phyloP scores from a whole-genome alignment of 208 protist species.

The Leptomonas pyrrhocoris region DNA sequence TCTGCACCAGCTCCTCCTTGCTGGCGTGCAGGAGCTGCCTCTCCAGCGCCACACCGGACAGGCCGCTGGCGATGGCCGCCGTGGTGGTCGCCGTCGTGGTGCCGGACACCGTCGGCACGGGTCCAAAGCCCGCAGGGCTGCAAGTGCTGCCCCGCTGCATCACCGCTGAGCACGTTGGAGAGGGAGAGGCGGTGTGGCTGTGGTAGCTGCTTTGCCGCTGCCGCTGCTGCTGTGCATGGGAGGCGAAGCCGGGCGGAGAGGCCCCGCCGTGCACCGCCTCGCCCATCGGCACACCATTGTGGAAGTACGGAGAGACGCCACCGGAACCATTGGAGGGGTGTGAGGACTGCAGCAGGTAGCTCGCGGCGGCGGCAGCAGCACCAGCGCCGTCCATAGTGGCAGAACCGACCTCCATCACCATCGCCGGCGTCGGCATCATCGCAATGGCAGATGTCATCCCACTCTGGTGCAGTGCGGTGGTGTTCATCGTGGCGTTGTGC shows the following conservation, averaged over 20 bases:
- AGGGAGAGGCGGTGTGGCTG: background rate
- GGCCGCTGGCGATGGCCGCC: conserved; percentile 6
- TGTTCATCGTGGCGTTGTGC: conserved; percentile 6
- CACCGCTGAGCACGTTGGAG: background rate
- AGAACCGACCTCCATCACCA: background rate
- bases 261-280: background rate
- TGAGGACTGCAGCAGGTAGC: background rate
- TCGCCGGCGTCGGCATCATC: background rate
- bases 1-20: conserved; percentile 70
- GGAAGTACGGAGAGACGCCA: background rate
- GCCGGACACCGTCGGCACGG: conserved; percentile 3
- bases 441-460: conserved; percentile 5
- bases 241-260: background rate
- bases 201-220: background rate
- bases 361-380: background rate
- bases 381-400: background rate
- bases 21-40: conserved; percentile 54
- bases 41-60: conserved; percentile 46
- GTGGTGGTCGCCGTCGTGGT: background rate
- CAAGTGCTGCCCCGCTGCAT: background rate
- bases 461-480: background rate
- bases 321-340: background rate
- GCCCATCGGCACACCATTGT: too few species aligned
- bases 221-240: background rate
- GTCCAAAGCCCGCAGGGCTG: background rate